Percentiles rank a stretch among this genome's conserved stretches.
Evolutionary conservation across 2,329 filamentous ascomycete genomes (phyloP).

Genomic region (Neophaeococcomyces mojaviensis): DNA sequence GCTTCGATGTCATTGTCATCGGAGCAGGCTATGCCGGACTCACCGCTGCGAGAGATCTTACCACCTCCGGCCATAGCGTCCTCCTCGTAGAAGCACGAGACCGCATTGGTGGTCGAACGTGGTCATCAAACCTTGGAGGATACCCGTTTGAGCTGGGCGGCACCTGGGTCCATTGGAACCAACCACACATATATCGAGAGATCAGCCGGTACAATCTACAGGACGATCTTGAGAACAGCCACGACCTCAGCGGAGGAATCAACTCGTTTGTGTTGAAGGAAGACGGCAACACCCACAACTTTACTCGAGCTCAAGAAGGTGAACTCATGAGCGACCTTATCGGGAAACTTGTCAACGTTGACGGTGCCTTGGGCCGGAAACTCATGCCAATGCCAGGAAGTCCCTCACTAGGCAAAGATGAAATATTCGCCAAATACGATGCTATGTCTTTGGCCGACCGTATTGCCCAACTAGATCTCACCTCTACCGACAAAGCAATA

Average conservation of each 20-base stretch:
- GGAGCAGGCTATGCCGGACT: constrained; percentile 30
- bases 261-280: neutral
- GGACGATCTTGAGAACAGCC: constrained; percentile 33
- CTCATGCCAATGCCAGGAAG: constrained; percentile 36
- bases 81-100: constrained; percentile 43
- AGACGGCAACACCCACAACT: neutral
- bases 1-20: constrained; percentile 20
- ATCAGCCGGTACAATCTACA: constrained; percentile 41
- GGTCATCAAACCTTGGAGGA: constrained; percentile 38
- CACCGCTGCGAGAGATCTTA: constrained; percentile 26
- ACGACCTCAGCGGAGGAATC: constrained; percentile 23
- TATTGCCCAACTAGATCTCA: constrained; percentile 35
- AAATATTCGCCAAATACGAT: constrained; percentile 30
- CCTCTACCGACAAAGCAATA: constrained; percentile 33
- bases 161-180: constrained; percentile 43
- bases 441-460: constrained; percentile 37
- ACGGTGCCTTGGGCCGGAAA: constrained; percentile 33
- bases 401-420: constrained; percentile 27
- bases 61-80: constrained; percentile 28
- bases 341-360: constrained; percentile 41
- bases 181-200: constrained; percentile 39
- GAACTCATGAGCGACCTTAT: constrained; percentile 29
- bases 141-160: constrained; percentile 45
- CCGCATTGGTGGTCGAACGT: constrained; percentile 43
- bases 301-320: neutral